Conservation (phyloP, 2,329 filamentous ascomycete species). For the Phyllosticta citribraziliensis region DNA sequence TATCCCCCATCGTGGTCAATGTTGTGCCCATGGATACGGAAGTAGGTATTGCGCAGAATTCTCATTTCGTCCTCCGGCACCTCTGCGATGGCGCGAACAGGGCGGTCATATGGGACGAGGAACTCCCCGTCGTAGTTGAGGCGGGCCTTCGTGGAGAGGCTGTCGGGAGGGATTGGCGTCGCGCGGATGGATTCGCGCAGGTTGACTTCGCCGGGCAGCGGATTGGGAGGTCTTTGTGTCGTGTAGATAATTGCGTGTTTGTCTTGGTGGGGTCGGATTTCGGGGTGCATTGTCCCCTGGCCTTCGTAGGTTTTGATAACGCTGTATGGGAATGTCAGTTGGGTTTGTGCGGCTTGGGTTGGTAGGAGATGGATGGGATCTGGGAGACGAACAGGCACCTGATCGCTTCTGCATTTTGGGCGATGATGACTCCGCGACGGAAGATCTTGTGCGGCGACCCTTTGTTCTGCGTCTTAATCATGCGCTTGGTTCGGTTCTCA, state of each 20-base stretch:
- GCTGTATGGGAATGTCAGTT: background rate
- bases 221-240: background rate
- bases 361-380: background rate
- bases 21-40: too few species aligned
- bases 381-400: background rate
- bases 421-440: background rate
- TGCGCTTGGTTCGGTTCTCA: background rate
- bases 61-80: background rate
- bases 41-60: too few species aligned
- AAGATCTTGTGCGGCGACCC: background rate
- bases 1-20: too few species aligned
- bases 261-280: background rate
- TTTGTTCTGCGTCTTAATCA: background rate
- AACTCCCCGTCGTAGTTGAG: background rate
- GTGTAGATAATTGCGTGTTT: slow-evolving; percentile 1
- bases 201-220: background rate
- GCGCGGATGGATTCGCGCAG: background rate
- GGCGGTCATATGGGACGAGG: background rate
- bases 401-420: background rate
- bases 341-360: background rate
- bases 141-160: background rate
- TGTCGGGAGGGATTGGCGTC: background rate
- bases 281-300: background rate
- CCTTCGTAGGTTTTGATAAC: background rate
- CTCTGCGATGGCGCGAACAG: background rate